phyloP scores from a whole-genome alignment of 495 filamentous ascomycete species.

The Neurospora terricola region DNA sequence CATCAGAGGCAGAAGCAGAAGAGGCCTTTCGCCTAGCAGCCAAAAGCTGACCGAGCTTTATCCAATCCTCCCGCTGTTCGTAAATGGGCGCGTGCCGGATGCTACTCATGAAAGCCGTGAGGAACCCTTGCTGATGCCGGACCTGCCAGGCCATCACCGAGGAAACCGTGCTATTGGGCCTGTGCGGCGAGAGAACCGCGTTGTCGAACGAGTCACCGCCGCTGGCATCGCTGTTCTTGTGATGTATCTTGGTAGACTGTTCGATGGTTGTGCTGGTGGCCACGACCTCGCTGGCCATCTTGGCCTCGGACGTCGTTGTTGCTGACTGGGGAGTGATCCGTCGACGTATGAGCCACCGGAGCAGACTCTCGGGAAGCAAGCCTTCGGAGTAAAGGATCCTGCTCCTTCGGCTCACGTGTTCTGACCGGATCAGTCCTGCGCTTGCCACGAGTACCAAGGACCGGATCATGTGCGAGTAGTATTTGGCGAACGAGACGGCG shows the following conservation, averaged over 20 bases:
- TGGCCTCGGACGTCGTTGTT: conserved; percentile 14
- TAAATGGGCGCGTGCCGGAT: conserved; percentile 46
- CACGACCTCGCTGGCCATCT: conserved; percentile 19
- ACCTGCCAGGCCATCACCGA: conserved; percentile 46
- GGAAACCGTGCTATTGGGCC: conserved; percentile 30
- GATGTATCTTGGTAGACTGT: conserved; percentile 5
- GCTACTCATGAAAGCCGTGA: conserved; percentile 44
- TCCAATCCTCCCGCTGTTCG: conserved; percentile 49
- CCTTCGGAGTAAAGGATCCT: conserved; percentile 33
- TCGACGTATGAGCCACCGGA: conserved; percentile 41
- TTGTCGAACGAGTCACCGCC: conserved; percentile 29
- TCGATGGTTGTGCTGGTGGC: background rate
- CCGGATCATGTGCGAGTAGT: conserved; percentile 57
- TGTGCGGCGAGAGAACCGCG: conserved; percentile 29
- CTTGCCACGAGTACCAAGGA: conserved; percentile 68
- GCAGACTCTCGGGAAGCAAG: conserved; percentile 42
- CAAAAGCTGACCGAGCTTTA: conserved; percentile 41
- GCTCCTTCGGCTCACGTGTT: conserved; percentile 32
- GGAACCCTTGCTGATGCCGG: conserved; percentile 43
- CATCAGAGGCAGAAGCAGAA: background rate
- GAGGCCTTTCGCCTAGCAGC: conserved; percentile 25
- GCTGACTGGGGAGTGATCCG: conserved; percentile 35
- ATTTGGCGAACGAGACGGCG: conserved; percentile 57
- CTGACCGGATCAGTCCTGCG: conserved; percentile 42
- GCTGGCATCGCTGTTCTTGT: conserved; percentile 23